These are phyloP conservation scores for Populus hybrid DNA, from an alignment of 441 rosid genomes.

Conservation along the genomic window DNA sequence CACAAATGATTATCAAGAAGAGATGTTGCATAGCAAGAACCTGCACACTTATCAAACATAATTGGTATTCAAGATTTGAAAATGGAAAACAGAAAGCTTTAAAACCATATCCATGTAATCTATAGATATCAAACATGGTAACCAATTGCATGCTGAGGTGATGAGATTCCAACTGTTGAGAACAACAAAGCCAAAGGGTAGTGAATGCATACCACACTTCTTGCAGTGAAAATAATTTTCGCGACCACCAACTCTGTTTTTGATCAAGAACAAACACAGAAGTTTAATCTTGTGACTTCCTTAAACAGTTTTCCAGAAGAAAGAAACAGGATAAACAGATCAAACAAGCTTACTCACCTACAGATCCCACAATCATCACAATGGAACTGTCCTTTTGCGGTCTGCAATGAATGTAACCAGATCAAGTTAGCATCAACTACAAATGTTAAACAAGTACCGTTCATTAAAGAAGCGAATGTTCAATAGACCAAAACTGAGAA, in stretches of 20 bases:
- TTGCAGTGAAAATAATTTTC: constrained; percentile 87
- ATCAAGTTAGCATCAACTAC: constrained; percentile 11
- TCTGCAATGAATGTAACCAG: constrained; percentile 37
- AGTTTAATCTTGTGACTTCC: not conserved
- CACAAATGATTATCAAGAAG: constrained; percentile 78
- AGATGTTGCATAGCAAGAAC: constrained; percentile 69
- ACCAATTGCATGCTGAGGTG: not conserved
- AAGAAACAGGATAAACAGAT: not conserved
- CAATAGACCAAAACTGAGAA: not conserved
- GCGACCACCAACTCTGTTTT: constrained; percentile 77
- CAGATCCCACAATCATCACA: constrained; percentile 98
- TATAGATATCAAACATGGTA: not conserved
- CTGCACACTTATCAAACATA: constrained; percentile 30
- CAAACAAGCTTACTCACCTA: constrained; percentile 42
- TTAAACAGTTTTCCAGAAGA: not conserved
- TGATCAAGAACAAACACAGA: not conserved
- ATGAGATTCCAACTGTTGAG: not conserved
- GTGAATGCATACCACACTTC: constrained; percentile 71
- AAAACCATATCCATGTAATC: not conserved
- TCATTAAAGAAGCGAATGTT: not conserved
- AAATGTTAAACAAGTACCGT: constrained; percentile 5
- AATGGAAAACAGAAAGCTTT: too few species aligned
- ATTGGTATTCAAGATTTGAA: not conserved
- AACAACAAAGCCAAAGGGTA: not conserved
- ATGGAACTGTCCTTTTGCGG: constrained; percentile 72